Evolutionary conservation across 1,284 basidiomycete species (phyloP), one percentile per base, ranked within the genome.

Genomic region (Tilletia walkeri): DNA sequence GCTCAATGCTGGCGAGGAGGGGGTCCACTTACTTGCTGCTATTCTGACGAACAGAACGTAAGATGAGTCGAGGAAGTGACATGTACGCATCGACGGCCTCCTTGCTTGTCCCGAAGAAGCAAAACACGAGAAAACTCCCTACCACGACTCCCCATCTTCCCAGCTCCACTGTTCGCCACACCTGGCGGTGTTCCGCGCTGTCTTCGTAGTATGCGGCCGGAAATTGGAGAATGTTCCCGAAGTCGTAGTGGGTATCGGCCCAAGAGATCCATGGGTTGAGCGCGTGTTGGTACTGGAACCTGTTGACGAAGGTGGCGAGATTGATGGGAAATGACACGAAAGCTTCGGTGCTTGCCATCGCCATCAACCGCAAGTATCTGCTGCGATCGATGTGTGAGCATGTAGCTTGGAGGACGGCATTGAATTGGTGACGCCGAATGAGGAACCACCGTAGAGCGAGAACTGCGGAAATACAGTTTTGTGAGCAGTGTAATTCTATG

Each of bases 361-460:
- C 24, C 56, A 61, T 61, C 4, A 61, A 30, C 2, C 56, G 56
- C 36, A 61, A 38, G 56, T 61, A 61, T 34, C 56, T n/a, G 18
- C 14, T 38, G 9, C 34, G 20, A 36, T 61, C 36, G 2, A 61
- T 20, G 18, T 30, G 14, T 1, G 56, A 61, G 41, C 14, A 30
- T 30, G 24, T 30, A 10, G 53, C 24, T 9, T 38, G 56, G 6
- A 61, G 30, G 7, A 61, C 56, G 36, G 56, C 20, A 9, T 61
- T 9, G 36, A 61, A 38, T 30, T 61, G 56, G 12, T 18, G 56
- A 34, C 56, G 56, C 9, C 56, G 20, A 18, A 61, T 61, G 56
- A 61, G 5, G 36, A 61, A 61, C 56, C 56, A 61, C 24, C 56
- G 5, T 10, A 61, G 30, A 6, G 56, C 56, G 6, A 61, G 24